Evolutionary conservation across 2,329 filamentous ascomycete genomes (phyloP), one percentile per base, ranked within the genome.

Genomic region (Knufia fluminis): DNA sequence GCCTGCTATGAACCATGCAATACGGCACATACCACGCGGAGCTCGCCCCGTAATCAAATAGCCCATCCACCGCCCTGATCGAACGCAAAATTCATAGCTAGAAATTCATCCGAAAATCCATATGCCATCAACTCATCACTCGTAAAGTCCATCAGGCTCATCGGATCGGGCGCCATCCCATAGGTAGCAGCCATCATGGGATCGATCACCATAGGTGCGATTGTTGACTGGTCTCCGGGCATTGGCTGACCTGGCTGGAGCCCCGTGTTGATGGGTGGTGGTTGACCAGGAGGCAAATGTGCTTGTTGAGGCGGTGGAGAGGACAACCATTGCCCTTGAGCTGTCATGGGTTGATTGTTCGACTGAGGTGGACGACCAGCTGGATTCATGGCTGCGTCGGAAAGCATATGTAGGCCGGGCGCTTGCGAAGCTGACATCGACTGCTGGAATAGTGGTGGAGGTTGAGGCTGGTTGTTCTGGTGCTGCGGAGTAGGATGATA

Each of bases 31-130:
- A n/a, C n/a, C n/a, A n/a, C n/a, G n/a, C n/a, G n/a, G n/a, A n/a
- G n/a, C n/a, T n/a, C n/a, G n/a, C n/a, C n/a, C 12, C 26, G 6
- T 28, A 12, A 24, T 48, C 22, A 48, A 4, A 48, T 38, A 17
- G 45, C 45, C 45, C 45, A 48, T 32, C 45, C 45, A 26, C 45
- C 45, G 4, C 45, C 45, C 24, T 48, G 53, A 39, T 57, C 56
- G 28, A 59, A 58, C 1, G 56, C 57, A 48, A 58, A 59, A 33
- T 57, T 56, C 57, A 59, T 59, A 19, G 57, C 55, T n/a, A 59
- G 51, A 40, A 58, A 59, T 36, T 59, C 57, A 44, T 59, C 57
- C 8, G 56, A 56, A 44, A 59, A 59, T 12, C 57, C 57, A 40
- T 52, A 58, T 24, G 57, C 57, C 54, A 59, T 58, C n/a, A 59